Evolutionary conservation across 2,329 filamentous ascomycete species (phyloP).

Genomic region (Ophiocordyceps camponoti-floridani): DNA sequence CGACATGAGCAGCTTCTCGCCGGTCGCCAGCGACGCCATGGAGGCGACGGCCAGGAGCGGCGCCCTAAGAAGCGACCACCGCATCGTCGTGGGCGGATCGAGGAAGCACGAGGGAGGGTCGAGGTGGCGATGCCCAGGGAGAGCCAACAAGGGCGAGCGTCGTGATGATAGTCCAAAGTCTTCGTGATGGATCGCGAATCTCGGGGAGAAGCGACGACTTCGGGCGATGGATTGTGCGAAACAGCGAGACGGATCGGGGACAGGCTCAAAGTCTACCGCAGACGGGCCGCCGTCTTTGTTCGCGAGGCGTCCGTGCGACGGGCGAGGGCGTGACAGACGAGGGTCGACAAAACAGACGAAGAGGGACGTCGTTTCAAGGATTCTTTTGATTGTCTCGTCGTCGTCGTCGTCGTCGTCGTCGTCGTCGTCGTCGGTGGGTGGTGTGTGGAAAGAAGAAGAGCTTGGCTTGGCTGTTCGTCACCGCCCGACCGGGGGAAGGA

Average conservation of each 20-base stretch:
- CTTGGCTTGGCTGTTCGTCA: background rate
- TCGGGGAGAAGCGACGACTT: no score
- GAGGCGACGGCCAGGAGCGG: slow-evolving; percentile 27
- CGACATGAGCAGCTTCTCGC: slow-evolving; percentile 55
- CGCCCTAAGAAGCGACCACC: slow-evolving; percentile 27
- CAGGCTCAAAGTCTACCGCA: background rate
- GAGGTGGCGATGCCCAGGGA: background rate
- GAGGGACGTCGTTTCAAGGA: background rate
- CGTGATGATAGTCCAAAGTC: background rate
- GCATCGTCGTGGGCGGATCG: slow-evolving; percentile 11
- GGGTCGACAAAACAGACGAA: background rate
- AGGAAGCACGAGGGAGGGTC: background rate
- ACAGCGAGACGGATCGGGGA: background rate
- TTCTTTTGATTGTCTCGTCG: background rate
- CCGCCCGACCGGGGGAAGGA: background rate
- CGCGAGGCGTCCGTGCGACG: background rate
- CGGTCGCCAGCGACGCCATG: slow-evolving; percentile 26
- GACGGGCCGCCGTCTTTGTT: background rate
- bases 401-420: background rate
- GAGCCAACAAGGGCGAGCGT: background rate
- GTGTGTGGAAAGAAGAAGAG: background rate
- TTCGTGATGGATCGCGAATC: background rate
- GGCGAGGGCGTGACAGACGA: background rate
- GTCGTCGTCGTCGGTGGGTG: background rate
- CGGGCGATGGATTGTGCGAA: background rate